Evolutionary conservation across 2,329 filamentous ascomycete genomes (phyloP), one percentile per base, ranked within the genome.

Genomic region (Apiospora phragmitis): DNA sequence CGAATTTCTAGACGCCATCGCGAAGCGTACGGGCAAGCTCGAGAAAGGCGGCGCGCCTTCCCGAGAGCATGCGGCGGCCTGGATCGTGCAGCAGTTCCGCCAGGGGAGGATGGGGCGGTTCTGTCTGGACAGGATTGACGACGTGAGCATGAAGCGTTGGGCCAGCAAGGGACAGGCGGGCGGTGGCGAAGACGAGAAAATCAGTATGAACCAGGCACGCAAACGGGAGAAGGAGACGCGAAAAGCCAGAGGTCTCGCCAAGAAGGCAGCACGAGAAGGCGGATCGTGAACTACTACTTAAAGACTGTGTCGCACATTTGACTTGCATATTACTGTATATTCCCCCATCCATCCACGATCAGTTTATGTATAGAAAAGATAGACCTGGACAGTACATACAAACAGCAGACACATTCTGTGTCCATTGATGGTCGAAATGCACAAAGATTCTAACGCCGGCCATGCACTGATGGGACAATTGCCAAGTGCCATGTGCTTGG

Each of bases 21-120:
- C 94, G 24, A 84, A 78, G 69, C 91, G 91, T 75, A 94, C 93
- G 11, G 96, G 96, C 9, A 89, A 94, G 73, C 81, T 98, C 68
- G 86, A 87, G 65, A 91, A 92, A 73, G 93, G 94, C 1, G 94
- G 94, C 0, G 80, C 87, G 12, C 90, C 92, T 0, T 91, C 93
- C 77, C 82, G 89, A 35, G 91, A 94, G 69, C 89, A 89, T 9
- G 91, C 94, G 1, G 95, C 95, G 2, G 82, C 94, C 45, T 94
- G 93, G 87, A 85, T 97, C 71, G 87, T 98, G 16, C 91, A 94
- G 76, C 89, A 91, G 78, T 99, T 94, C 93, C 88, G 95, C 68
- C 86, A 85, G 32, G 96, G 96, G 1, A 83, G 89, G 41, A 78
- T 98, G 70, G 95, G 95, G 0, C 86, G 83, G 51, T 96, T 97